Percentiles rank a stretch among this genome's conserved stretches.
Conservation (phyloP, 495 filamentous ascomycete genomes). For the Darksidea phi region DNA sequence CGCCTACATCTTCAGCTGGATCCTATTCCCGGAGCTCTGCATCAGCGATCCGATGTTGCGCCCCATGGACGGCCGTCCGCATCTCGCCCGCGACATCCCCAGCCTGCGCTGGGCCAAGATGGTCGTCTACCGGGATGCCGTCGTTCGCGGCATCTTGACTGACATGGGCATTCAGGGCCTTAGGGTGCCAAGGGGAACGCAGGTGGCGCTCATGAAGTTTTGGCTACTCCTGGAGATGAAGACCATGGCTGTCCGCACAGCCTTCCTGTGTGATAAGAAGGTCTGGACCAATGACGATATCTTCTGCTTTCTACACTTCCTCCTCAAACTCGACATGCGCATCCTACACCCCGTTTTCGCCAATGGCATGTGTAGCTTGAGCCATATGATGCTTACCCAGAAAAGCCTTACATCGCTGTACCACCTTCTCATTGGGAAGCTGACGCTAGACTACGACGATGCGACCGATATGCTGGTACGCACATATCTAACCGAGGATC, state of each 20-base stretch:
- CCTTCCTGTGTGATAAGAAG: slow-evolving; percentile 49
- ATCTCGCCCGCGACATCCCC: slow-evolving; percentile 45
- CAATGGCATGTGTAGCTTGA: slow-evolving; percentile 44
- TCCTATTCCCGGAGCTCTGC: slow-evolving; percentile 53
- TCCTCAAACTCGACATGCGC: slow-evolving; percentile 61
- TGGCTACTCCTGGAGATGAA: slow-evolving; percentile 67
- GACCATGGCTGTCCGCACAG: slow-evolving; percentile 50
- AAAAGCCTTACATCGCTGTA: slow-evolving; percentile 52
- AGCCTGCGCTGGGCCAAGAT: slow-evolving; percentile 55
- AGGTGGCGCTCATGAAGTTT: slow-evolving; percentile 55
- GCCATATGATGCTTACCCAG: slow-evolving; percentile 60
- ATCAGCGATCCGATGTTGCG: slow-evolving; percentile 49
- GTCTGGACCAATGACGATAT: slow-evolving; percentile 57
- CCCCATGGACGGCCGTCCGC: slow-evolving; percentile 20
- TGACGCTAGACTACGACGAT: not conserved
- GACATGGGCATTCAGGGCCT: slow-evolving; percentile 53
- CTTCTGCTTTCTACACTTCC: slow-evolving; percentile 54
- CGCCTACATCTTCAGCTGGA: slow-evolving; percentile 52
- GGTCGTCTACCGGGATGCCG: slow-evolving; percentile 50
- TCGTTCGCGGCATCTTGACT: slow-evolving; percentile 56
- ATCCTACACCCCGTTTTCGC: slow-evolving; percentile 54
- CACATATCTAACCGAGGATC: slow-evolving; percentile 4
- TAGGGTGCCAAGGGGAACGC: slow-evolving; percentile 47
- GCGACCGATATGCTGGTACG: slow-evolving; percentile 42
- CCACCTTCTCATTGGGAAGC: slow-evolving; percentile 45